Conservation (phyloP, 2,329 filamentous ascomycete genomes). For the Sclerotinia minor region DNA sequence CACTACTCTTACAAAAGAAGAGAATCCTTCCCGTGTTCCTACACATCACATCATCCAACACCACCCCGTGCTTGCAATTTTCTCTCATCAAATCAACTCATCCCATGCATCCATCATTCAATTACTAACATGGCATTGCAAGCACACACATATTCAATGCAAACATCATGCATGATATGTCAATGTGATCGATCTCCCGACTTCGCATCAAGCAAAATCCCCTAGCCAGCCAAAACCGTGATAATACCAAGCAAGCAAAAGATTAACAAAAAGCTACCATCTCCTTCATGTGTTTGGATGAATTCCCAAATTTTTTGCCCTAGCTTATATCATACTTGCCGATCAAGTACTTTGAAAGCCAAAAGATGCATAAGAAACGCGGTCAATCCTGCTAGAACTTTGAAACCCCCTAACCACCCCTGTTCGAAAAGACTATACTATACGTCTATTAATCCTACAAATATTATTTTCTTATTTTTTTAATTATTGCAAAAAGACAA, state of each 20-base stretch:
- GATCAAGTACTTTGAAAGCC: not conserved
- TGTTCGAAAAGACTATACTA: too few species aligned
- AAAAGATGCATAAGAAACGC: not conserved
- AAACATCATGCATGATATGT: not conserved
- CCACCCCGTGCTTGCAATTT: not conserved
- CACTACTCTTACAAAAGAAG: not conserved
- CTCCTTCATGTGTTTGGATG: not conserved
- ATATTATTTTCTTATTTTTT: not conserved
- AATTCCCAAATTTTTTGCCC: not conserved
- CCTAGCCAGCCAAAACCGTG: not conserved
- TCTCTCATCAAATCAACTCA: not conserved
- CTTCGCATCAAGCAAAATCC: not conserved
- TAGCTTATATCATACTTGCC: too few species aligned
- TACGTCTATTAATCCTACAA: slow-evolving; percentile 4
- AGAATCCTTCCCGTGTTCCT: not conserved
- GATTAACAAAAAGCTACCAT: not conserved
- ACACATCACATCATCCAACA: too few species aligned
- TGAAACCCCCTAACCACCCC: not conserved
- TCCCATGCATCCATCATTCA: too few species aligned
- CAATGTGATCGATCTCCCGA: not conserved
- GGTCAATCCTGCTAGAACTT: slow-evolving; percentile 9
- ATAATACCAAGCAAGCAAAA: slow-evolving; percentile 8
- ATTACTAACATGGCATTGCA: not conserved
- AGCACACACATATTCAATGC: not conserved
- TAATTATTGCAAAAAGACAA: slow-evolving; percentile 8